Base-by-base conservation (phyloP, 1,284 basidiomycete genomes). In the Irpex rosettiformis region DNA sequence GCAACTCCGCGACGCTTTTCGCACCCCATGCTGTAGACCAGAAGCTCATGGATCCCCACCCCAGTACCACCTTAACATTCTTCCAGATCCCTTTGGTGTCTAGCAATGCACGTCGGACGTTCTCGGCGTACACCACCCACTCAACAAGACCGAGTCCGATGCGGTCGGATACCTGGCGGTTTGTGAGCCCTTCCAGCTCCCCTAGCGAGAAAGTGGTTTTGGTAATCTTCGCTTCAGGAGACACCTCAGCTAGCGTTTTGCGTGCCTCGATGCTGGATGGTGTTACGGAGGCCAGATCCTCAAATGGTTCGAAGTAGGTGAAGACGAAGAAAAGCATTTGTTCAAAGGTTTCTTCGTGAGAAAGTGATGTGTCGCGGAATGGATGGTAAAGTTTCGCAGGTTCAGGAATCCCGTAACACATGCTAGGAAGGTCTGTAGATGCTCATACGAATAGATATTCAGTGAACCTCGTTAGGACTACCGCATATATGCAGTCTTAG, bases 41-140 rank as follows among this genome's bases (percentile, higher is more conserved):
- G n/a, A 62, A 30, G 13, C 55, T 59, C 58, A 58, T 57, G 48
- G 57, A 56, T 29, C 56, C 58, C 62, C 60, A 66, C 2, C 57
- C 24, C 1, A 61, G 33, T 25, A 61, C 30, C 4, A 61, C 56
- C 45, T 58, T 57, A 16, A 63, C 30, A 30, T 53, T 54, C n/a
- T 58, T 55, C 55, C 57, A 58, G 3, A 54, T 49, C 18, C 61
- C 56, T 24, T 49, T 52, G 30, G 58, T 58, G n/a, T 55, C 52
- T 16, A 55, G 58, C n/a, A 66, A 28, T 11, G 61, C 53, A 18
- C 52, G 52, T 1, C 40, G 37, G 13, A 59, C 25, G 52, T 61
- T 62, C 16, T 42, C 55, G 8, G 45, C n/a, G 25, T 56, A 55
- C 5, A 60, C 57, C 18, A 52, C 37, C 16, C 22, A 43, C 5